Evolutionary conservation across 371 early-diverging fungal genomes (phyloP).

Genomic region (Batkoa obscura): DNA sequence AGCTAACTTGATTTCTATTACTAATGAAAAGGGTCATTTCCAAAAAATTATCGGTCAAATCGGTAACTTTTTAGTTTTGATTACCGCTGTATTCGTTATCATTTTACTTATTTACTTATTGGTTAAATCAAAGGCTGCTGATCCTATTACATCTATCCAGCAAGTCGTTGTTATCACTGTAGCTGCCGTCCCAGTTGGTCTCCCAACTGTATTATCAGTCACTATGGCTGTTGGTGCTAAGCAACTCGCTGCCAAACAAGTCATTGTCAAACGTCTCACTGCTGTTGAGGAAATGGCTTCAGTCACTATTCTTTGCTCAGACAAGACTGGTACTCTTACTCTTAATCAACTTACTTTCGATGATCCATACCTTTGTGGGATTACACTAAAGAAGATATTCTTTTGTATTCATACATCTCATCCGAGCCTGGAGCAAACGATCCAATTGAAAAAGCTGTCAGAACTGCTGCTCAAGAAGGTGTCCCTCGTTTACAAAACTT

Average conservation of each 20-base stretch:
- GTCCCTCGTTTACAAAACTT: constrained; percentile 40
- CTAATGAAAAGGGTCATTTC: constrained; percentile 68
- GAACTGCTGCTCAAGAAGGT: constrained; percentile 53
- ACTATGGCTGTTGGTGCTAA: constrained; percentile 92
- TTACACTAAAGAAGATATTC: constrained; percentile 59
- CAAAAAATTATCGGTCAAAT: constrained; percentile 79
- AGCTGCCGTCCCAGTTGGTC: constrained; percentile 92
- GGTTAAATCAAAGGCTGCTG: constrained; percentile 13
- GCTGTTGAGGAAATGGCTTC: constrained; percentile 92
- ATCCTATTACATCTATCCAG: constrained; percentile 34
- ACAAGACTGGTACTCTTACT: constrained; percentile 95
- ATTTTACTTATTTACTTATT: constrained; percentile 62
- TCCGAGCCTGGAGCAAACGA: constrained; percentile 82
- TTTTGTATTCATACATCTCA: constrained; percentile 65
- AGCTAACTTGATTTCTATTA: constrained; percentile 67
- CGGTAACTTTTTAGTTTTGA: constrained; percentile 76
- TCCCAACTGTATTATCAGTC: constrained; percentile 91
- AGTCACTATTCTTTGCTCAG: constrained; percentile 82
- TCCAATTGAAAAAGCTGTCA: constrained; percentile 77
- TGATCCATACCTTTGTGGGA: constrained; percentile 58
- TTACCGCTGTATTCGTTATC: constrained; percentile 58
- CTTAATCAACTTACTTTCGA: constrained; percentile 79
- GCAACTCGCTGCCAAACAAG: constrained; percentile 78
- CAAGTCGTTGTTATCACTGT: constrained; percentile 80
- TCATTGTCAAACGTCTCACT: constrained; percentile 85